Evolutionary conservation across 768 basidiomycete genomes (phyloP).

Genomic region (Hypholoma fasciculare): DNA sequence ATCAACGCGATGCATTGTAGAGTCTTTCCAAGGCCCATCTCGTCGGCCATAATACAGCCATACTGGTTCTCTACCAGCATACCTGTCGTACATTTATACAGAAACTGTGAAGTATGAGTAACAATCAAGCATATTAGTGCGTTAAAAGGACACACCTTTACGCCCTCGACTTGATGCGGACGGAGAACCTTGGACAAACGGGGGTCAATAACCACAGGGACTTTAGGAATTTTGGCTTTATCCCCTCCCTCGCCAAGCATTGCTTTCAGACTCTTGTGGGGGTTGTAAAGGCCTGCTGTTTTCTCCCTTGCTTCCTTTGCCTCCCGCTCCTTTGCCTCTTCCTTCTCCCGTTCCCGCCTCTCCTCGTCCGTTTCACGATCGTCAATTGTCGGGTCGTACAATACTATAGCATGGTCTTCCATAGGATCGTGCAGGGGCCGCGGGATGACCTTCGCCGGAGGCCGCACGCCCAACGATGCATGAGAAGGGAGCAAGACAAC

Average conservation of each 20-base stretch:
- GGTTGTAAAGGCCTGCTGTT: slow-evolving; percentile 76
- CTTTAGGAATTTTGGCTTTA: slow-evolving; percentile 69
- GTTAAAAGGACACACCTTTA: slow-evolving; percentile 62
- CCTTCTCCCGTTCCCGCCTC: slow-evolving; percentile 68
- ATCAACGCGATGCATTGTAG: slow-evolving; percentile 94
- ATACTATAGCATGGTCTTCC: slow-evolving; percentile 95
- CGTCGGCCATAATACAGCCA: slow-evolving; percentile 99
- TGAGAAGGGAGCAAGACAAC: slow-evolving; percentile 61
- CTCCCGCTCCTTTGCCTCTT: slow-evolving; percentile 66
- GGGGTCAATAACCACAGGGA: slow-evolving; percentile 97
- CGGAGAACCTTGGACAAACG: slow-evolving; percentile 82
- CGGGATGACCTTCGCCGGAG: slow-evolving; percentile 77
- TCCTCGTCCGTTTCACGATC: slow-evolving; percentile 90
- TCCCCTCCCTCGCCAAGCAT: slow-evolving; percentile 72
- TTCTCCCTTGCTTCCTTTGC: slow-evolving; percentile 68
- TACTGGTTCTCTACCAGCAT: slow-evolving; percentile 90
- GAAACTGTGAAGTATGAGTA: slow-evolving; percentile 58
- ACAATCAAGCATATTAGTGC: slow-evolving; percentile 1
- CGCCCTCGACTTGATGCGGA: slow-evolving; percentile 98
- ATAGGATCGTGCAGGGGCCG: slow-evolving; percentile 96
- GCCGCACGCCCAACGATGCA: slow-evolving; percentile 82
- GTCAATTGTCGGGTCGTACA: slow-evolving; percentile 96
- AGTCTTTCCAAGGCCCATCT: slow-evolving; percentile 98
- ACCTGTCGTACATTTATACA: slow-evolving; percentile 94
- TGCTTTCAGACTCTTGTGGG: slow-evolving; percentile 87